Percentiles rank a stretch among this genome's conserved stretches.
Evolutionary conservation across 768 basidiomycete genomes (phyloP).

Genomic region (Arthromyces matolae): DNA sequence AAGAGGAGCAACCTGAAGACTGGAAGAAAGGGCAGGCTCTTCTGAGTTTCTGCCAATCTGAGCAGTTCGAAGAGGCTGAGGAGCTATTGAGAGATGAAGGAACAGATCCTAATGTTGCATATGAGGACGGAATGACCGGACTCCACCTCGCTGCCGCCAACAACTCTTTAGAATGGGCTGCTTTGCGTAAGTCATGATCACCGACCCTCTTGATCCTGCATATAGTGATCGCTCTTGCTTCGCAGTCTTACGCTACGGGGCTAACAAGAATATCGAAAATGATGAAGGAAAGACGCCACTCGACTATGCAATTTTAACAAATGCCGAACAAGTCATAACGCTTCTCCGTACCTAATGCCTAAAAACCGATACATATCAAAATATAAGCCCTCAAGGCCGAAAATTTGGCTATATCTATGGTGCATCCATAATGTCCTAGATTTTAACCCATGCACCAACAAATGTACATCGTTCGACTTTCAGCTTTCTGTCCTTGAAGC

Average conservation of each 20-base stretch:
- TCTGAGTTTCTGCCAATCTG: slow-evolving; percentile 7
- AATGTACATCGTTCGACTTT: too few relatives aligned
- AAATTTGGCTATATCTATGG: too few relatives aligned
- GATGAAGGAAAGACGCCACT: slow-evolving; percentile 2
- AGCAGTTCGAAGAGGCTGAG: slow-evolving; percentile 7
- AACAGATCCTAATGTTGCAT: slow-evolving; percentile 8
- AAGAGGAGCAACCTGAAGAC: slow-evolving; percentile 11
- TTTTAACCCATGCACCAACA: too few relatives aligned
- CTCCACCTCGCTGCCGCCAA: slow-evolving; percentile 13
- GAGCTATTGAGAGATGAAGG: slow-evolving; percentile 6
- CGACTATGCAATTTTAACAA: slow-evolving; percentile 2
- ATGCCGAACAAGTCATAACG: not conserved
- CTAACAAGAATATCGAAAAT: slow-evolving; percentile 5
- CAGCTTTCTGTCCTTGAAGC: too few relatives aligned
- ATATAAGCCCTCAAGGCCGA: too few relatives aligned
- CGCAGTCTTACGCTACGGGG: slow-evolving; percentile 7
- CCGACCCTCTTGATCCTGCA: not conserved
- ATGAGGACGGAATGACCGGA: slow-evolving; percentile 13
- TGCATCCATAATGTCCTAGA: too few relatives aligned
- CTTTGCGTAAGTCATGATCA: slow-evolving; percentile 6
- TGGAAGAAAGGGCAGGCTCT: slow-evolving; percentile 10
- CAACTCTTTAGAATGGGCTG: slow-evolving; percentile 8
- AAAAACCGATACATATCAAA: not conserved
- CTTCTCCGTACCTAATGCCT: slow-evolving; percentile 1
- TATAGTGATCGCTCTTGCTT: not conserved